Evolutionary conservation across 108 stramenopile species (phyloP).

Genomic region (Nitzschia sp.): DNA sequence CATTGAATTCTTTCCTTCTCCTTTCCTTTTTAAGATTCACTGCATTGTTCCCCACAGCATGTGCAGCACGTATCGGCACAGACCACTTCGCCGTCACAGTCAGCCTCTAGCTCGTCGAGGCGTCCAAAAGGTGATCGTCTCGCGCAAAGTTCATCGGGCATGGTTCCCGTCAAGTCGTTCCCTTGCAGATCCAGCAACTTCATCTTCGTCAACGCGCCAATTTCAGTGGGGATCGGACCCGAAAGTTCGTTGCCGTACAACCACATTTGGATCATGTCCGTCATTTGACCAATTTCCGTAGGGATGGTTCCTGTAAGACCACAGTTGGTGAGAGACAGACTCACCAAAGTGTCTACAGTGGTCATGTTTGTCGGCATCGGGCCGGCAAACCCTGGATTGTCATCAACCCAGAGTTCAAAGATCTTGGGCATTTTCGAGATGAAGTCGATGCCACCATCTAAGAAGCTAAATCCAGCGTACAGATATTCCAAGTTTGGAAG

Average conservation of each 20-base stretch:
- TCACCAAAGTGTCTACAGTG: conserved; percentile 2
- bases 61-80: conserved; percentile 29
- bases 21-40: background rate
- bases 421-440: conserved; percentile 27
- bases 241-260: conserved; percentile 53
- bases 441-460: conserved; percentile 38
- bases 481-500: conserved; percentile 42
- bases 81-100: conserved; percentile 20
- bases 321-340: conserved; percentile 27
- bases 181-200: conserved; percentile 41
- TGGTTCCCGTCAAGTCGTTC: conserved; percentile 38
- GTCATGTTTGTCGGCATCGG: conserved; percentile 39
- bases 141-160: conserved; percentile 28
- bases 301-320: conserved; percentile 31
- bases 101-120: conserved; percentile 25
- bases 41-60: conserved; percentile 31
- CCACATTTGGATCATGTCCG: conserved; percentile 44
- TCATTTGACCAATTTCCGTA: conserved; percentile 39
- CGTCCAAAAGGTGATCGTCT: conserved; percentile 22
- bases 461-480: conserved; percentile 33
- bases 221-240: conserved; percentile 58
- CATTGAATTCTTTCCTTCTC: no score
- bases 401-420: conserved; percentile 50
- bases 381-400: conserved; percentile 36
- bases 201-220: conserved; percentile 35